These are phyloP conservation scores for Rhizomucor miehei DNA, from an alignment of 371 early-diverging fungal species.

Conservation along the genomic window DNA sequence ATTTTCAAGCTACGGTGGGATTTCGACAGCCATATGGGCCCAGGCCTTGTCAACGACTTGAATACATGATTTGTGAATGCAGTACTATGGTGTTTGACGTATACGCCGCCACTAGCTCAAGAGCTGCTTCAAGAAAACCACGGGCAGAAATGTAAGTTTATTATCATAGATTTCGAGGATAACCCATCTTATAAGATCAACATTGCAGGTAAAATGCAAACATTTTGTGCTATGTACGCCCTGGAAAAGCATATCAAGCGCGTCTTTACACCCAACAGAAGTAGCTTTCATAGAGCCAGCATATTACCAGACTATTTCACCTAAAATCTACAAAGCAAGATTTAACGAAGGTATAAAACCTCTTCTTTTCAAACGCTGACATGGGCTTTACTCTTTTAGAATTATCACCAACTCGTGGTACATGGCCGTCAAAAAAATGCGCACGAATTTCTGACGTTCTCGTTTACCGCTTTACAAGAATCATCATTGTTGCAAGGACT, in stretches of 20 bases:
- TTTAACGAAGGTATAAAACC: neutral
- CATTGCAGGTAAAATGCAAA: slow-evolving; percentile 45
- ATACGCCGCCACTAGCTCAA: slow-evolving; percentile 82
- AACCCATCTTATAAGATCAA: no score
- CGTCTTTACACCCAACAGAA: slow-evolving; percentile 42
- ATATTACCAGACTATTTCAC: slow-evolving; percentile 74
- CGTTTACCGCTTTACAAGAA: slow-evolving; percentile 60
- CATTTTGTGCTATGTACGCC: slow-evolving; percentile 63
- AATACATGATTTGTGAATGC: slow-evolving; percentile 98
- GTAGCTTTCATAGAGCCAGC: slow-evolving; percentile 34
- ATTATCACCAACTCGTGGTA: slow-evolving; percentile 74
- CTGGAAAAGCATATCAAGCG: slow-evolving; percentile 53
- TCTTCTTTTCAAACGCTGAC: neutral
- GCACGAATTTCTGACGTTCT: slow-evolving; percentile 81
- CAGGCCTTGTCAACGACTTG: slow-evolving; percentile 85
- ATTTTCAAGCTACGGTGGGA: slow-evolving; percentile 53
- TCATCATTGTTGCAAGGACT: slow-evolving; percentile 15
- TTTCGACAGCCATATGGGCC: slow-evolving; percentile 58
- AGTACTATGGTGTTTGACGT: slow-evolving; percentile 88
- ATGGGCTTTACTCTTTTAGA: slow-evolving; percentile 18
- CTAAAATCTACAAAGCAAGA: slow-evolving; percentile 60
- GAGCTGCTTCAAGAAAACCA: slow-evolving; percentile 64
- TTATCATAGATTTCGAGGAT: no score
- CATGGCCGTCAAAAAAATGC: slow-evolving; percentile 88
- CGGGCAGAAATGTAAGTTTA: slow-evolving; percentile 46